Percentiles rank a stretch among this genome's conserved stretches.
Evolutionary conservation across 2,329 filamentous ascomycete species (phyloP).

Genomic region (Fusarium sp.): DNA sequence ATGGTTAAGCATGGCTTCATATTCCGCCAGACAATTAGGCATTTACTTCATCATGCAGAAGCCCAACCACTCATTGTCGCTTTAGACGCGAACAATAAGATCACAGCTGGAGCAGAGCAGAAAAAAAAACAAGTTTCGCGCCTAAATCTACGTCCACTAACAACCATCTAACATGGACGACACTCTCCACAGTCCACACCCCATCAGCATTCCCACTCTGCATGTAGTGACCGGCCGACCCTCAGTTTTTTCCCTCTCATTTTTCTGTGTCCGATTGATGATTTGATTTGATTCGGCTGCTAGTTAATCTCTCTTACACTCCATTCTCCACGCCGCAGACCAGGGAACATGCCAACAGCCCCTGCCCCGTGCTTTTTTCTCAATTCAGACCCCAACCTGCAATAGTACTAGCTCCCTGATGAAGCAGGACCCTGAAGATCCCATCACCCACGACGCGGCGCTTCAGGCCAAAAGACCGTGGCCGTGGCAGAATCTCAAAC

Average conservation of each 20-base stretch:
- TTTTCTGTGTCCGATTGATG: slow-evolving; percentile 23
- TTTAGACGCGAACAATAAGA: slow-evolving; percentile 2
- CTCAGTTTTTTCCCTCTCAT: slow-evolving; percentile 14
- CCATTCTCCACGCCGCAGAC: slow-evolving; percentile 21
- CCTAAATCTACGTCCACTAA: not conserved
- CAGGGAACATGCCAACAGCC: slow-evolving; percentile 15
- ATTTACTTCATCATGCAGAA: slow-evolving; percentile 29
- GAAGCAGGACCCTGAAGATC: slow-evolving; percentile 50
- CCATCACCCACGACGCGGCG: slow-evolving; percentile 31
- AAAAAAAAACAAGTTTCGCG: slow-evolving; percentile 9
- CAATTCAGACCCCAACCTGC: slow-evolving; percentile 16
- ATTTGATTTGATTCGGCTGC: slow-evolving; percentile 11
- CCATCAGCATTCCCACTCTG: slow-evolving; percentile 27
- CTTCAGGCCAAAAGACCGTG: slow-evolving; percentile 28
- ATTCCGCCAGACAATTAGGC: slow-evolving; percentile 1
- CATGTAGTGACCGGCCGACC: slow-evolving; percentile 5
- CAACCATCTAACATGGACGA: not conserved
- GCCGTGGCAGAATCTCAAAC: slow-evolving; percentile 39
- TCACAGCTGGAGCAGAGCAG: not conserved
- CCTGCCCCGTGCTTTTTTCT: slow-evolving; percentile 3
- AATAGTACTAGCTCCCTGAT: slow-evolving; percentile 34
- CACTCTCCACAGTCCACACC: slow-evolving; percentile 17
- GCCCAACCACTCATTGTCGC: not conserved
- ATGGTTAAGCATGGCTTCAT: slow-evolving; percentile 12
- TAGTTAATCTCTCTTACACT: slow-evolving; percentile 18